Evolutionary conservation across 495 filamentous ascomycete species (phyloP).

Genomic region (Polyplosphaeria fusca): DNA sequence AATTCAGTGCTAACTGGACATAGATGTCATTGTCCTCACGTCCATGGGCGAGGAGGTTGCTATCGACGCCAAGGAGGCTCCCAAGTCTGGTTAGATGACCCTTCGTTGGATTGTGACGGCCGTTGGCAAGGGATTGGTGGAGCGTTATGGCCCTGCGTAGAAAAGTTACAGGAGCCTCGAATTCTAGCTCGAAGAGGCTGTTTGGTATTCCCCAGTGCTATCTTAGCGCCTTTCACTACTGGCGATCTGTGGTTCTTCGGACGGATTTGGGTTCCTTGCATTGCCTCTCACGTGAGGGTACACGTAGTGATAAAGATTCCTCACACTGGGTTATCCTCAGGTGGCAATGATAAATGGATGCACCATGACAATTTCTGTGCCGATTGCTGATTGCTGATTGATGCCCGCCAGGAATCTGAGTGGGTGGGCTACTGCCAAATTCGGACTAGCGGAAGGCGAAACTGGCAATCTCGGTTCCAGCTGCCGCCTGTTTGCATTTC

Average conservation of each 20-base stretch:
- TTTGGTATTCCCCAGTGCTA: slow-evolving; percentile 27
- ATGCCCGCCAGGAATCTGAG: no score
- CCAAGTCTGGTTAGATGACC: slow-evolving; percentile 46
- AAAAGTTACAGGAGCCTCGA: slow-evolving; percentile 14
- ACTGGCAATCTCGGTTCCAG: no score
- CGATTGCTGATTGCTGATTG: no score
- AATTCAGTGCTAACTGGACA: slow-evolving; percentile 15
- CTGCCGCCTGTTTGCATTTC: neutral
- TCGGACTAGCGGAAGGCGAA: no score
- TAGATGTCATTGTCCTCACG: slow-evolving; percentile 85
- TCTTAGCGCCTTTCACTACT: slow-evolving; percentile 24
- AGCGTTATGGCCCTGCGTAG: slow-evolving; percentile 16
- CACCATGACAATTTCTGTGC: neutral
- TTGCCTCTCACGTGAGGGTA: slow-evolving; percentile 30
- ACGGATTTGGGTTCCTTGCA: slow-evolving; percentile 34
- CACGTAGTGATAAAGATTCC: slow-evolving; percentile 27
- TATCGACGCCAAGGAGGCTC: slow-evolving; percentile 91
- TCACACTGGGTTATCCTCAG: slow-evolving; percentile 14
- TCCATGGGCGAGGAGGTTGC: slow-evolving; percentile 94
- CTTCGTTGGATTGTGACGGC: slow-evolving; percentile 20
- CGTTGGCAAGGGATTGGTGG: slow-evolving; percentile 16
- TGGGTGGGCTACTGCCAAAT: no score
- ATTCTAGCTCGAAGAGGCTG: slow-evolving; percentile 3
- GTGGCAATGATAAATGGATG: slow-evolving; percentile 24
- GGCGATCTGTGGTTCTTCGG: slow-evolving; percentile 33